Evolutionary conservation across 2,329 filamentous ascomycete species (phyloP), one percentile per base, ranked within the genome.

Genomic region (Volutella citrinella): DNA sequence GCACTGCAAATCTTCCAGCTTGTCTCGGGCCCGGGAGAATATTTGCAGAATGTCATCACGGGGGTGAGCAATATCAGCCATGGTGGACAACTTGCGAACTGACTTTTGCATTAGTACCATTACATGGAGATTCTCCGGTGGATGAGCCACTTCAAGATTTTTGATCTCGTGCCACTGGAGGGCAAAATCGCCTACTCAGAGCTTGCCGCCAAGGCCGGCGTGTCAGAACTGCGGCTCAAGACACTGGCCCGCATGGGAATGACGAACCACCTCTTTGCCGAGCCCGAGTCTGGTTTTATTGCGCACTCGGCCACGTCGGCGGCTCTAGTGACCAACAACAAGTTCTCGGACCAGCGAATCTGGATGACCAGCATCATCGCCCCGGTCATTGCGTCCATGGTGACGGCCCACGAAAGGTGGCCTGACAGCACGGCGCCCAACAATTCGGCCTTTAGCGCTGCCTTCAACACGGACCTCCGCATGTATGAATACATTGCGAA

Each of bases 241-340:
- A n/a, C n/a, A n/a, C n/a, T 48, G 2, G 34, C 52, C 5, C 59
- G 65, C 3, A 64, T 66, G 54, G 61, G 60, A 3, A 65, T 67
- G 46, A 60, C 57, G 2, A 48, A 44, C 22, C 42, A 46, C 1
- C 34, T 69, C 5, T 52, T 69, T 15, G 26, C 33, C 12, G 64
- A 68, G 32, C 53, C 51, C 1, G 35, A 35, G 7, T 38, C 54
- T 7, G 40, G 38, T 10, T n/a, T 34, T 5, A 31, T 68, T 3
- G 52, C 52, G 1, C 66, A 68, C 29, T 58, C 41, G 7, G 34
- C 47, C 0, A 37, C 54, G 2, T 69, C 66, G 5, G 48, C 48
- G 1, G 36, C 54, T 2, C 46, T 69, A 3, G 40, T 44, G 1
- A 40, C 35, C 0, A 40, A 61, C 22, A 22, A 34, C 0, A 33